Conservation (phyloP, 2,329 filamentous ascomycete genomes). For the Pseudocercospora eumusae region DNA sequence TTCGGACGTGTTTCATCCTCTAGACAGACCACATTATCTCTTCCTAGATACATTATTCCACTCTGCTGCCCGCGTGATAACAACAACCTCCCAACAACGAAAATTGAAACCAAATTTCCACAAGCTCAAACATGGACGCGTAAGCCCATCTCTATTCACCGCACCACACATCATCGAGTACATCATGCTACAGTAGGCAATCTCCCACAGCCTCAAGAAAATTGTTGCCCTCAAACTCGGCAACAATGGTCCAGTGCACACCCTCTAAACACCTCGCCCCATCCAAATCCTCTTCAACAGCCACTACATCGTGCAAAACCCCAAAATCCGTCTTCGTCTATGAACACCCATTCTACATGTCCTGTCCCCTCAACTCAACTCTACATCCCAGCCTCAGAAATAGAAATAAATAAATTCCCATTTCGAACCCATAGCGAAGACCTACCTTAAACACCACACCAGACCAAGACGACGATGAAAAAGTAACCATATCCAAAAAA, state of each 20-base stretch:
- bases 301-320: constrained; percentile 40
- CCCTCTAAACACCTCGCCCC: constrained; percentile 36
- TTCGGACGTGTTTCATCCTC: background rate
- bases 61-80: background rate
- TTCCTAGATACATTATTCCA: background rate
- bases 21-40: background rate
- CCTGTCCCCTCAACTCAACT: no score
- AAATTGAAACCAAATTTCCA: background rate
- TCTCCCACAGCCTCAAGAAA: constrained; percentile 39
- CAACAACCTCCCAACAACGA: background rate
- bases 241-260: constrained; percentile 43
- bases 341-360: constrained; percentile 52
- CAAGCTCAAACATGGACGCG: background rate
- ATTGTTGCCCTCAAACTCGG: constrained; percentile 48
- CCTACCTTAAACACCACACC: constrained; percentile 28
- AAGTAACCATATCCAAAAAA: constrained; percentile 21
- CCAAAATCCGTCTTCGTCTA: constrained; percentile 41
- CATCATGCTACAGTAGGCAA: background rate
- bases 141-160: background rate
- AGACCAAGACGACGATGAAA: constrained; percentile 25
- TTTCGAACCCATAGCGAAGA: constrained; percentile 16
- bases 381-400: constrained; percentile 35
- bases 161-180: background rate
- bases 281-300: constrained; percentile 40
- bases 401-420: constrained; percentile 24